These are phyloP conservation scores for Candida sp. DNA, from an alignment of 1,139 yeast genomes.

Conservation along the genomic window DNA sequence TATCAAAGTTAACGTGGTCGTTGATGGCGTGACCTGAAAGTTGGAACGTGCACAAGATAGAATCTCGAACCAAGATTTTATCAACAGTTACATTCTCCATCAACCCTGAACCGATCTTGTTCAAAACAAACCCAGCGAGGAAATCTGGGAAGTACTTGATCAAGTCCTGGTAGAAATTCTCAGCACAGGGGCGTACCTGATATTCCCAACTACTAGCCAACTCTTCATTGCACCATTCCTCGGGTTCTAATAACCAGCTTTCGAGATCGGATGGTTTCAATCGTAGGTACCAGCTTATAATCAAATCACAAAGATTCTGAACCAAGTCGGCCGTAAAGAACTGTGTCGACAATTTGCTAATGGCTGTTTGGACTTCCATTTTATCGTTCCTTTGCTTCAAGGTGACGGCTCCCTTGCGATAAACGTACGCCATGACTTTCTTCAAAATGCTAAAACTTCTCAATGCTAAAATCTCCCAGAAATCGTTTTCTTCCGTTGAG, in stretches of 20 bases:
- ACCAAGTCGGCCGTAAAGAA: slow-evolving; percentile 64
- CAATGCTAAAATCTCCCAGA: slow-evolving; percentile 81
- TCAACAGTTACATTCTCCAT: slow-evolving; percentile 39
- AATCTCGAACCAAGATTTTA: slow-evolving; percentile 72
- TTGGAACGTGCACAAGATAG: slow-evolving; percentile 83
- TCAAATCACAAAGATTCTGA: slow-evolving; percentile 61
- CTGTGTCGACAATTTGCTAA: slow-evolving; percentile 50
- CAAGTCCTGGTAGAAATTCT: slow-evolving; percentile 79
- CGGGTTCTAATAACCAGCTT: slow-evolving; percentile 85
- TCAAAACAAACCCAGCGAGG: slow-evolving; percentile 64
- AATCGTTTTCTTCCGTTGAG: slow-evolving; percentile 53
- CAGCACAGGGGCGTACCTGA: slow-evolving; percentile 88
- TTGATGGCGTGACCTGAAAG: slow-evolving; percentile 71
- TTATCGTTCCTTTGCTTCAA: slow-evolving; percentile 66
- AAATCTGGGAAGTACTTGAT: slow-evolving; percentile 64
- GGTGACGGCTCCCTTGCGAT: slow-evolving; percentile 69
- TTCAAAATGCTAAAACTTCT: slow-evolving; percentile 74
- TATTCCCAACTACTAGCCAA: slow-evolving; percentile 80
- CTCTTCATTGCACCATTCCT: slow-evolving; percentile 91
- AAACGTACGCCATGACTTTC: slow-evolving; percentile 61
- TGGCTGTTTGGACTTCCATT: slow-evolving; percentile 63
- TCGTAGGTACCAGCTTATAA: slow-evolving; percentile 75
- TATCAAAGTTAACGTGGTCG: slow-evolving; percentile 67
- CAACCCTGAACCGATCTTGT: slow-evolving; percentile 61
- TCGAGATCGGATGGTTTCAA: slow-evolving; percentile 78